Base-by-base conservation (phyloP, 306 rosid species). In the Argentina anserina region DNA sequence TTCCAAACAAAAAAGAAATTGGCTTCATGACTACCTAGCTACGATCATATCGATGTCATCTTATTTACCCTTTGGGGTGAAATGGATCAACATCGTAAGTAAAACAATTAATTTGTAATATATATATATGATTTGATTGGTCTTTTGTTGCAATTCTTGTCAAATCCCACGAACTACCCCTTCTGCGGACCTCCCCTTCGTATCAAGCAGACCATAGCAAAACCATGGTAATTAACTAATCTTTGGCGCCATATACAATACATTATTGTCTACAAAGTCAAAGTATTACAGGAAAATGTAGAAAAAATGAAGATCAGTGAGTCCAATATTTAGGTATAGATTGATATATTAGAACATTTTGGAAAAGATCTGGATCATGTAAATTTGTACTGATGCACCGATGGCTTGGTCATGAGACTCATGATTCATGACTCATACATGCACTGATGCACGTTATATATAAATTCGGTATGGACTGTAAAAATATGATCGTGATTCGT, bases 241-340 rank as follows among this genome's bases (percentile, higher is more conserved):
- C n/a, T n/a, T n/a, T 2, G 0, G 36, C n/a, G 0, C 52, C n/a
- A 46, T 17, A 46, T 0, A 46, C 20, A 45, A 17, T 45, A 60
- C 23, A 60, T 60, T 29, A 60, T 60, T 31, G 65, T 31, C 65
- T 14, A 31, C 23, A 60, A 60, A 31, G 65, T 60, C 65, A 60
- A 15, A 60, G 23, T 31, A 60, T 6, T 28, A 29, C 29, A 13
- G n/a, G 37, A 8, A 31, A 60, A 60, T 9, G 13, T 4, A 26
- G 37, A 5, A 11, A 13, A 11, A 13, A 58, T 5, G 17, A 53
- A 53, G 60, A 23, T 2, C 60, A 53, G 4, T 53, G 62, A 29
- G 65, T 59, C 37, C 39, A 59, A 28, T 12, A 10, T 25, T 55
- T 55, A 56, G 63, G 63, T 55, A 55, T 1, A 55, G 0, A 47